Evolutionary conservation across 495 filamentous ascomycete species (phyloP), one percentile per base, ranked within the genome.

Genomic region (Immersiella caudata): DNA sequence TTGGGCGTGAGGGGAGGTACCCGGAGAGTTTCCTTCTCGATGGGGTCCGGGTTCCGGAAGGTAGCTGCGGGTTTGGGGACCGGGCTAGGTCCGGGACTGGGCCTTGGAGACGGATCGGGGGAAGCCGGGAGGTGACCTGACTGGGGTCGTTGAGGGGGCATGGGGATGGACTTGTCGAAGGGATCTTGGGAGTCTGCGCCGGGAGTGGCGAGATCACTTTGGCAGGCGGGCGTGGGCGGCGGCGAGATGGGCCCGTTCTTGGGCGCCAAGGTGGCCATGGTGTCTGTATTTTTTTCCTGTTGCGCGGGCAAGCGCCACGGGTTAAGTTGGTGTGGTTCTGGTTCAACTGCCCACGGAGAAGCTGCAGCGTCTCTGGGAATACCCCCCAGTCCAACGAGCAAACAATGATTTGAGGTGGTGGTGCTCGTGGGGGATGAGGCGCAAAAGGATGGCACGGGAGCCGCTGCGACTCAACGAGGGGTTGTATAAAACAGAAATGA

Each of bases 191-290:
- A 24, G 14, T 20, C n/a, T 0, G 26, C 65, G 5, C 66, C 66
- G 49, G n/a, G n/a, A n/a, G 18, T 46, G 29, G 69, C 22, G 68
- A 8, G 29, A 33, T 33, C 29, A 8, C 55, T 52, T 4, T 61
- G 16, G 61, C 52, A 65, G 24, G 65, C 67, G 1, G 75, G 75
- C 8, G 75, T 76, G 7, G 68, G 70, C 12, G 75, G 75, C 56
- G 74, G 75, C 1, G 75, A 75, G n/a, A 29, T 27, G 36, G 55
- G 24, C 27, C 35, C 58, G 11, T 21, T 51, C 50, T 49, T 12
- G 27, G 33, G 40, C 2, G 40, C 40, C 14, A 70, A 59, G 6
- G 50, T 51, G 24, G 65, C 59, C 68, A 70, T 70, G 25, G 20
- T 56, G 46, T 14, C 25, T 25, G 64, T 24, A n/a, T n/a, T n/a